phyloP scores from a whole-genome alignment of 441 rosid species.

The Dalechampia spathulata region DNA sequence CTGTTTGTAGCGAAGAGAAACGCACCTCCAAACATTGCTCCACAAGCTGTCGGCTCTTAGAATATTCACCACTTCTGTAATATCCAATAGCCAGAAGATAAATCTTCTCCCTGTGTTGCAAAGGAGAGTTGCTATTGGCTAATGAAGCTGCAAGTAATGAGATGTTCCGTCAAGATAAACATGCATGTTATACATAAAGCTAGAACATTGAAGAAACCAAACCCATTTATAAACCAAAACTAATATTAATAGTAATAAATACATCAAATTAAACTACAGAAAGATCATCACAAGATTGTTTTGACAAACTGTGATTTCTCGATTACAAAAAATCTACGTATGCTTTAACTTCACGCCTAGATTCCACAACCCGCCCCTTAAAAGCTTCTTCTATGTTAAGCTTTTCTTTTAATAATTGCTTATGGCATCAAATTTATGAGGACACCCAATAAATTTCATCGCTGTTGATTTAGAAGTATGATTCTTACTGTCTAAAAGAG shows the following conservation, averaged over 20 bases:
- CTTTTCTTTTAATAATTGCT: too few relatives aligned
- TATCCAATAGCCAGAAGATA: conserved; percentile 93
- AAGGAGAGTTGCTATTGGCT: conserved; percentile 40
- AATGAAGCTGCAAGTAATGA: conserved; percentile 57
- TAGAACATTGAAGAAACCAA: not conserved
- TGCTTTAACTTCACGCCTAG: too few relatives aligned
- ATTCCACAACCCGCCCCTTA: too few relatives aligned
- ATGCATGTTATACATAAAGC: not conserved
- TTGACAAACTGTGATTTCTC: not conserved
- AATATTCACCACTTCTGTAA: conserved; percentile 69
- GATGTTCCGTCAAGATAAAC: not conserved
- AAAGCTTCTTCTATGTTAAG: too few relatives aligned
- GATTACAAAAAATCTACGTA: not conserved
- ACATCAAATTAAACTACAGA: too few relatives aligned
- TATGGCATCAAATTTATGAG: too few relatives aligned
- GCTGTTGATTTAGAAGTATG: too few relatives aligned
- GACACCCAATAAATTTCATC: too few relatives aligned
- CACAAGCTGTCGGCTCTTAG: conserved; percentile 74
- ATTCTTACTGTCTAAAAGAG: too few relatives aligned
- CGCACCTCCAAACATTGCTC: conserved; percentile 76
- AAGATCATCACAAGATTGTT: not conserved
- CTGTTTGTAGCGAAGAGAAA: not conserved
- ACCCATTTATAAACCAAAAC: not conserved
- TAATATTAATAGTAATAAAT: too few relatives aligned
- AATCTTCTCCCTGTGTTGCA: conserved; percentile 73